Conservation (phyloP, 2,329 filamentous ascomycete genomes). For the Cladosporium sp. region DNA sequence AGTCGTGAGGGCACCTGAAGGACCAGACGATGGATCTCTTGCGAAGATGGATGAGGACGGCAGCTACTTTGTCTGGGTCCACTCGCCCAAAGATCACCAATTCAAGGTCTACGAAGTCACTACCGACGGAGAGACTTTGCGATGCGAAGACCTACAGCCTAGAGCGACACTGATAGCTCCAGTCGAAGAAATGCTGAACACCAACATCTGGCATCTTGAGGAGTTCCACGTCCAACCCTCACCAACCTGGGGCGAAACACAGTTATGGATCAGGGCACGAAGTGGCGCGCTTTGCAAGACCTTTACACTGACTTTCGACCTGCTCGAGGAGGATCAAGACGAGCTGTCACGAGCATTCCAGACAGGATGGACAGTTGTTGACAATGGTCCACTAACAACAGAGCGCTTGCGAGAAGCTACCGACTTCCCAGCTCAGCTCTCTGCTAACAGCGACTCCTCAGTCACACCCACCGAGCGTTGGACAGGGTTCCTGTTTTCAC, state of each 20-base stretch:
- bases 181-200: slow-evolving; percentile 47
- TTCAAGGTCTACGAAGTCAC: slow-evolving; percentile 91
- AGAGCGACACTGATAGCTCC: slow-evolving; percentile 61
- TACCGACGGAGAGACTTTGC: slow-evolving; percentile 16
- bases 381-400: slow-evolving; percentile 38
- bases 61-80: slow-evolving; percentile 67
- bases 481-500: slow-evolving; percentile 77
- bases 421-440: slow-evolving; percentile 35
- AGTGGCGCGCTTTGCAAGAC: slow-evolving; percentile 57
- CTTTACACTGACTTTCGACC: slow-evolving; percentile 69
- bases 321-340: slow-evolving; percentile 47
- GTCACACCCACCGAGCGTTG: slow-evolving; percentile 62
- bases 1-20: slow-evolving; percentile 59
- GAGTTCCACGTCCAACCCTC: slow-evolving; percentile 42
- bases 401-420: slow-evolving; percentile 37
- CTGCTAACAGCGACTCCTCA: slow-evolving; percentile 25
- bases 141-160: slow-evolving; percentile 48
- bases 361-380: slow-evolving; percentile 43
- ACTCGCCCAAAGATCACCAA: slow-evolving; percentile 81
- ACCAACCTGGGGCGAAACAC: slow-evolving; percentile 36
- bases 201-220: slow-evolving; percentile 49
- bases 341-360: slow-evolving; percentile 68
- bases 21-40: slow-evolving; percentile 38
- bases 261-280: slow-evolving; percentile 49
- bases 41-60: slow-evolving; percentile 15